Conservation (phyloP, 257 asterid genomes). For the Nicotiana sylvestris region DNA sequence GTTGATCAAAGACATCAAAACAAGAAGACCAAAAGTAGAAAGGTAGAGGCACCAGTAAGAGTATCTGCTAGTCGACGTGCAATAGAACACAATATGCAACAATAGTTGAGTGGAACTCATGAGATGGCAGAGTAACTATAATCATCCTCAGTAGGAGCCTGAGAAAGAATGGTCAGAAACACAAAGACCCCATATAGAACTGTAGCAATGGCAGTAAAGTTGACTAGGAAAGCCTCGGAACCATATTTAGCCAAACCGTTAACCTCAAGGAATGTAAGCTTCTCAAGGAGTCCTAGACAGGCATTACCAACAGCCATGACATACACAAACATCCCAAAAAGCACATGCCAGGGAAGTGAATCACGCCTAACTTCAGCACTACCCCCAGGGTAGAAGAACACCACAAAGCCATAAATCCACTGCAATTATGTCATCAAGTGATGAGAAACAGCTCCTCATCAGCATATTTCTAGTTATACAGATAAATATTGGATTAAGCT, state of each 20-base stretch:
- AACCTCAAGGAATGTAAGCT: conserved; percentile 80
- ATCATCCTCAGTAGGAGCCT: conserved; percentile 56
- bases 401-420: conserved; percentile 87
- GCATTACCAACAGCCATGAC: conserved; percentile 67
- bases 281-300: conserved; percentile 74
- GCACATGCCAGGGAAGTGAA: conserved; percentile 92
- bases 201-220: conserved; percentile 80
- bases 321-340: conserved; percentile 61
- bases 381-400: conserved; percentile 96
- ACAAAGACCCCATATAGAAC: conserved; percentile 73
- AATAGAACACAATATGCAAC: not conserved
- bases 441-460: not conserved
- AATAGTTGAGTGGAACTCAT: not conserved
- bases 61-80: not conserved
- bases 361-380: conserved; percentile 49
- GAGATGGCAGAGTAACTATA: conserved; percentile 59
- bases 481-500: not conserved
- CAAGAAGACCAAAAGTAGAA: not conserved
- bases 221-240: conserved; percentile 81
- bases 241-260: conserved; percentile 71
- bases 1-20: not conserved
- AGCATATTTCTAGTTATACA: not conserved
- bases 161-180: conserved; percentile 57
- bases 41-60: not conserved
- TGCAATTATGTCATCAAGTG: conserved; percentile 28